Conservation (phyloP, 148 eudicot genomes). For the Vaccinium vitisidaea region DNA sequence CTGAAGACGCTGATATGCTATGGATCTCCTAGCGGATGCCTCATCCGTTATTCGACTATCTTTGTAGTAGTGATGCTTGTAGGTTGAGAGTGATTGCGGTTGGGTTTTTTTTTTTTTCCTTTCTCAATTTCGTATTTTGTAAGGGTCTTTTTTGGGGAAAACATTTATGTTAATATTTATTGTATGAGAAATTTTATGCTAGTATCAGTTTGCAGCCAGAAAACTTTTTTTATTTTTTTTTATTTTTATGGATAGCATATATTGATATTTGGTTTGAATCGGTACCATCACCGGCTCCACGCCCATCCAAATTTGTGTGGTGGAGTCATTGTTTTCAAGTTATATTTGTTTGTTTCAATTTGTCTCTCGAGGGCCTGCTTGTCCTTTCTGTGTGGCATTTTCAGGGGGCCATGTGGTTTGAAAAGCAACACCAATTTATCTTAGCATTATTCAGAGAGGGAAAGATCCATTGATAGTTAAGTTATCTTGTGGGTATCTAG, state of each 20-base stretch:
- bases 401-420: not conserved
- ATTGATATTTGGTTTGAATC: constrained; percentile 8
- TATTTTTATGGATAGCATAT: not conserved
- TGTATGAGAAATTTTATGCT: constrained; percentile 27
- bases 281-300: not conserved
- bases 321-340: not conserved
- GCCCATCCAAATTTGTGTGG: not conserved
- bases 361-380: not conserved
- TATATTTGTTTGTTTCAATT: not conserved
- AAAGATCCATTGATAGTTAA: too few relatives aligned
- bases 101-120: not conserved
- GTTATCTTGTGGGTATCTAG: too few relatives aligned
- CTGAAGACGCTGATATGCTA: constrained; percentile 13
- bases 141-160: constrained; percentile 17
- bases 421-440: too few relatives aligned
- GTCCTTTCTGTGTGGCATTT: not conserved
- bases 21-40: not conserved
- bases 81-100: constrained; percentile 29
- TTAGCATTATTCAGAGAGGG: too few relatives aligned
- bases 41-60: not conserved
- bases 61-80: constrained; percentile 24
- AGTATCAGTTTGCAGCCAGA: constrained; percentile 22
- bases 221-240: not conserved
- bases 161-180: constrained; percentile 29
- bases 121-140: not conserved